Conservation (phyloP, 345 rosid genomes). For the Nasturtium officinale region DNA sequence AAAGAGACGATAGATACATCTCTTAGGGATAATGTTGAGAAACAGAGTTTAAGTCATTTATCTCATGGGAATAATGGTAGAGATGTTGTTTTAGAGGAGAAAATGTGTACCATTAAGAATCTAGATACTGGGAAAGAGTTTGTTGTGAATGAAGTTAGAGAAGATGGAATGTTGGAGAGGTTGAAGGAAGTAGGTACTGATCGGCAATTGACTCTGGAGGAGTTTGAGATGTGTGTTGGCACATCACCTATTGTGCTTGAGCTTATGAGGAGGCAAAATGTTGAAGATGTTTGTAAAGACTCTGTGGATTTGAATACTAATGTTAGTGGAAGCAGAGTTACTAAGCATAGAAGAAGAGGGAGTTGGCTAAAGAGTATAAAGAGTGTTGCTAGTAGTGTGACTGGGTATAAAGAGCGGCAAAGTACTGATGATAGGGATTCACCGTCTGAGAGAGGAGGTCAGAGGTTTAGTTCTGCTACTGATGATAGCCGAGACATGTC, state of each 20-base stretch:
- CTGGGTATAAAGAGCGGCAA: constrained; percentile 69
- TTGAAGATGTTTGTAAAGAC: constrained; percentile 66
- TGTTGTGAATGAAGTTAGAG: constrained; percentile 81
- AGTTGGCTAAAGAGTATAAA: constrained; percentile 79
- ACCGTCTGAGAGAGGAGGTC: constrained; percentile 80
- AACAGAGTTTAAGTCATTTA: constrained; percentile 7
- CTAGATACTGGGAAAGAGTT: constrained; percentile 88
- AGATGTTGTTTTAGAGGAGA: constrained; percentile 39
- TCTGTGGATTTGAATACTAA: constrained; percentile 46
- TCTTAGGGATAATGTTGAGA: constrained; percentile 41
- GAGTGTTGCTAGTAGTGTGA: constrained; percentile 71
- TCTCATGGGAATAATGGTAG: constrained; percentile 41
- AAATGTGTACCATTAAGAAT: constrained; percentile 71
- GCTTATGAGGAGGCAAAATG: constrained; percentile 91
- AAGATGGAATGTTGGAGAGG: constrained; percentile 77
- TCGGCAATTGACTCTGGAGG: constrained; percentile 87
- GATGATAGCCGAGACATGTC: constrained; percentile 91
- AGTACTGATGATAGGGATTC: constrained; percentile 90
- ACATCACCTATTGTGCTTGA: constrained; percentile 92
- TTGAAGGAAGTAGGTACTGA: constrained; percentile 89
- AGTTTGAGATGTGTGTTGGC: constrained; percentile 90
- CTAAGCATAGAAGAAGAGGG: constrained; percentile 69
- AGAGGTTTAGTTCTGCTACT: constrained; percentile 90
- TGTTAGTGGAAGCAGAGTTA: constrained; percentile 48
- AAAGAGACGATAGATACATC: constrained; percentile 46